Percentiles rank a stretch among this genome's conserved stretches.
These are phyloP conservation scores for Fusarium sp. DNA, from an alignment of 2,329 filamentous ascomycete genomes.

Conservation along the genomic window DNA sequence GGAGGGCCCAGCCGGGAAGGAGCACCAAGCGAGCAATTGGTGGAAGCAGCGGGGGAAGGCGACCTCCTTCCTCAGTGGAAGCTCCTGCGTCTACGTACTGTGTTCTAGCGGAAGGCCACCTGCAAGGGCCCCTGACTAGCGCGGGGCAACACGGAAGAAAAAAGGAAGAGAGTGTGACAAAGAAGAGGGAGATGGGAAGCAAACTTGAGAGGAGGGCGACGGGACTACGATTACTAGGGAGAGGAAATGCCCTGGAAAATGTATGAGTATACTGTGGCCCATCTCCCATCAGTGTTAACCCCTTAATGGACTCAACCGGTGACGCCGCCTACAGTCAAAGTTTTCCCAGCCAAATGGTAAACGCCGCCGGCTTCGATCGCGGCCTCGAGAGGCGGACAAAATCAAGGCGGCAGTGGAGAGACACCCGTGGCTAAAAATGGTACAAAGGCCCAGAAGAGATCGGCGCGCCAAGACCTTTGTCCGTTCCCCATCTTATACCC, in stretches of 20 bases:
- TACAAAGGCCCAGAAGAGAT: conserved; percentile 7
- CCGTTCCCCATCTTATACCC: conserved; percentile 9
- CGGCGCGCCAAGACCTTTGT: conserved; percentile 17
- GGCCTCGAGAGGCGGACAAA: conserved; percentile 14
- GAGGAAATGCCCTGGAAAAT: background rate
- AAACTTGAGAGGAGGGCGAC: background rate
- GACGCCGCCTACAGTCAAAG: conserved; percentile 6
- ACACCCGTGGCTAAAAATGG: conserved; percentile 1
- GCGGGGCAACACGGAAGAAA: conserved; percentile 21
- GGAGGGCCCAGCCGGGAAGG: conserved; percentile 2
- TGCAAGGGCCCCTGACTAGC: conserved; percentile 38
- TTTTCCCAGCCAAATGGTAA: conserved; percentile 16
- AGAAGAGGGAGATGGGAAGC: background rate
- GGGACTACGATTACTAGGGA: background rate
- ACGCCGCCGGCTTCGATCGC: conserved; percentile 3
- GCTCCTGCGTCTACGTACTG: conserved; percentile 6
- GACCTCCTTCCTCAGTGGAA: background rate
- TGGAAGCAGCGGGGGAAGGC: conserved; percentile 1
- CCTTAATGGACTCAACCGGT: background rate
- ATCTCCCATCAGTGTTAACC: background rate
- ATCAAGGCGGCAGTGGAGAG: conserved; percentile 10
- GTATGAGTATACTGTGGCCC: background rate
- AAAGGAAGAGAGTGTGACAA: background rate
- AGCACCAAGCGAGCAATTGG: background rate
- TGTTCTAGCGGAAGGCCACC: conserved; percentile 31